Base-by-base conservation (phyloP, 495 filamentous ascomycete species). In the Aeminium ludgeri region DNA sequence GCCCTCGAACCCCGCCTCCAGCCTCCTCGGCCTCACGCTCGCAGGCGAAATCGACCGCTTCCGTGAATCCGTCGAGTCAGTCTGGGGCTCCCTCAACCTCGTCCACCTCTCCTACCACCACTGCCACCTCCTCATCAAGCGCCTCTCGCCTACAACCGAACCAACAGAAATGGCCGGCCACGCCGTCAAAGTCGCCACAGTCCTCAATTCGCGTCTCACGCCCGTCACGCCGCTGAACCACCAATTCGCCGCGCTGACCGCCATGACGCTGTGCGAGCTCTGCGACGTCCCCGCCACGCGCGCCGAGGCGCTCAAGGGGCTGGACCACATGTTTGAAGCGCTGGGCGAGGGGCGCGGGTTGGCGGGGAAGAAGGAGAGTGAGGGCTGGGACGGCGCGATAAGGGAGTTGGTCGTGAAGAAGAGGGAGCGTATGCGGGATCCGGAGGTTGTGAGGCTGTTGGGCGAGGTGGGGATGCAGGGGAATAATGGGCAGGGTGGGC, bases 91-190 rank as follows among this genome's bases (percentile, higher is more conserved):
- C 61, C 27, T 50, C 10, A 52, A 49, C 19, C 56, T 80, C 10
- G 63, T 85, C 25, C 65, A 74, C 37, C 69, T 87, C 30, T 68
- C 74, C 2, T 87, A 84, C 58, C 82, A 80, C 73, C 80, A 84
- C 46, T 57, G 73, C 35, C 70, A 73, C 30, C 63, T 86, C 10
- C 59, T 86, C 12, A 65, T 71, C 20, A 67, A 72, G 36, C 60
- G 71, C 44, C 46, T 73, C 64, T 62, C 71, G 60, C 59, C 65
- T 54, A 55, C 72, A 51, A 58, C 71, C 49, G 63, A 68, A 43
- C 69, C 72, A 0, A 59, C 63, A 28, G 71, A 80, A 28, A 64
- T 86, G 23, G 59, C 86, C 10, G 69, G 68, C 43, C 68, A 72
- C 13, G 74, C 75, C 23, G 64, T 67, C 44, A 68, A 75, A 41